Percentiles rank a stretch among this genome's conserved stretches.
Evolutionary conservation across 2,329 filamentous ascomycete genomes (phyloP).

Genomic region (Claviceps africana): DNA sequence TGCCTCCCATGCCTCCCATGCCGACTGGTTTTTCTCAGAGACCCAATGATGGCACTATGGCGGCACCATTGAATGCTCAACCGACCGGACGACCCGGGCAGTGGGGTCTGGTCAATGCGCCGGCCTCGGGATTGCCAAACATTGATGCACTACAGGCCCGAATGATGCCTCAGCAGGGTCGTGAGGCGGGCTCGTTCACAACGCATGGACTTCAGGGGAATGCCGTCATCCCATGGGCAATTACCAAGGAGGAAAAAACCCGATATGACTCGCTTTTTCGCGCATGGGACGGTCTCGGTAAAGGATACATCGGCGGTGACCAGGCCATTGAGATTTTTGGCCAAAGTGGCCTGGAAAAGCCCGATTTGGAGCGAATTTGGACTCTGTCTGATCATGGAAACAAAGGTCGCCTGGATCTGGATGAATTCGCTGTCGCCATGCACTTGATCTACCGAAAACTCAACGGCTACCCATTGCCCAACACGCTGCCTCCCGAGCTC

Average conservation of each 20-base stretch:
- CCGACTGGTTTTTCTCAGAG: conserved; percentile 48
- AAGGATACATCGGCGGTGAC: conserved; percentile 81
- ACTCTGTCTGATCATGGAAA: conserved; percentile 88
- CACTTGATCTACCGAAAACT: conserved; percentile 96
- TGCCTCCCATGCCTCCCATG: conserved; percentile 75
- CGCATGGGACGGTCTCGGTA: conserved; percentile 89
- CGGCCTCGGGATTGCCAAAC: conserved; percentile 76
- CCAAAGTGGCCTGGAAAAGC: conserved; percentile 83
- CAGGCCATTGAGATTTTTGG: conserved; percentile 95
- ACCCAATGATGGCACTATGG: conserved; percentile 43
- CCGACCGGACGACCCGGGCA: conserved; percentile 87
- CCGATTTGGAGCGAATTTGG: conserved; percentile 86
- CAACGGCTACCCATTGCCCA: conserved; percentile 87
- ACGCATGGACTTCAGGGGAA: conserved; percentile 82
- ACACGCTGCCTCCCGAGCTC: conserved; percentile 75
- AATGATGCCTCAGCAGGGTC: conserved; percentile 94
- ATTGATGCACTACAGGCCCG: conserved; percentile 84
- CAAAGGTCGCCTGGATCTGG: conserved; percentile 83
- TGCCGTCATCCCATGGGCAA: conserved; percentile 93
- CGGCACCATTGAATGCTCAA: conserved; percentile 67
- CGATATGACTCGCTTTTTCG: conserved; percentile 91
- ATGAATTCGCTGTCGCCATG: conserved; percentile 98
- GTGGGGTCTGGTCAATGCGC: conserved; percentile 96
- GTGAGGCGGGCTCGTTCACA: conserved; percentile 70
- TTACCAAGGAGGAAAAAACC: conserved; percentile 97